These are phyloP conservation scores for Neurospora tetrasperma DNA, from an alignment of 495 filamentous ascomycete genomes.

Conservation along the genomic window DNA sequence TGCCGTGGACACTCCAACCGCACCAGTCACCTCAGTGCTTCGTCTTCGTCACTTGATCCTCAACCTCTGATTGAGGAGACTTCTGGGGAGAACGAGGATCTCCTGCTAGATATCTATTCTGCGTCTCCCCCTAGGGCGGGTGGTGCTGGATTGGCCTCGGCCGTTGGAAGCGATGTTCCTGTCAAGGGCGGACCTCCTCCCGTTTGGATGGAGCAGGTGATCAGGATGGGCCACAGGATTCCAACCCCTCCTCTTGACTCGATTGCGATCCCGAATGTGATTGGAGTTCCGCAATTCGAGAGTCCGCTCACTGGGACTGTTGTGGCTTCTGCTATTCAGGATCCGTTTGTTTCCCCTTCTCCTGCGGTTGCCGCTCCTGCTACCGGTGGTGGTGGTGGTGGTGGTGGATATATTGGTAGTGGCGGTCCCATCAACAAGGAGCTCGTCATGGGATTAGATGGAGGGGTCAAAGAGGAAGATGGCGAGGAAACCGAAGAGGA, in stretches of 20 bases:
- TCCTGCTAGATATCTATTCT: not conserved
- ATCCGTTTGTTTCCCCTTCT: not conserved
- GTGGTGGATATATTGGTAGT: not conserved
- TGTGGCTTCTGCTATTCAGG: not conserved
- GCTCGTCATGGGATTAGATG: not conserved
- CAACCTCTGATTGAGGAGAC: not conserved
- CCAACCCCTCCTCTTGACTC: not conserved
- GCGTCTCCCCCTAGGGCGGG: not conserved
- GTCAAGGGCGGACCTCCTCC: not conserved
- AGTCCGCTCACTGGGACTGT: not conserved
- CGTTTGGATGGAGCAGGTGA: not conserved
- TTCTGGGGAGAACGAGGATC: not conserved
- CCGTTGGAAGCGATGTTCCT: not conserved
- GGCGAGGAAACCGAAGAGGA: not conserved
- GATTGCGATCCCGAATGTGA: not conserved
- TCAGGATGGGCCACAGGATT: not conserved
- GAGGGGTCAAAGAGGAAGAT: not conserved
- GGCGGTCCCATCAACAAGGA: not conserved
- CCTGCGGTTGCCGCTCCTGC: not conserved
- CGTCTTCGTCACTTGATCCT: not conserved
- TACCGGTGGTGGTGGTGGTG: not conserved
- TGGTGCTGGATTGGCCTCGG: not conserved
- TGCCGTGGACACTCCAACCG: not conserved
- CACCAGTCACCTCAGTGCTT: not conserved
- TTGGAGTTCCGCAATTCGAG: not conserved